Conservation (phyloP, 495 filamentous ascomycete genomes). For the Aspergillus conjunctus region DNA sequence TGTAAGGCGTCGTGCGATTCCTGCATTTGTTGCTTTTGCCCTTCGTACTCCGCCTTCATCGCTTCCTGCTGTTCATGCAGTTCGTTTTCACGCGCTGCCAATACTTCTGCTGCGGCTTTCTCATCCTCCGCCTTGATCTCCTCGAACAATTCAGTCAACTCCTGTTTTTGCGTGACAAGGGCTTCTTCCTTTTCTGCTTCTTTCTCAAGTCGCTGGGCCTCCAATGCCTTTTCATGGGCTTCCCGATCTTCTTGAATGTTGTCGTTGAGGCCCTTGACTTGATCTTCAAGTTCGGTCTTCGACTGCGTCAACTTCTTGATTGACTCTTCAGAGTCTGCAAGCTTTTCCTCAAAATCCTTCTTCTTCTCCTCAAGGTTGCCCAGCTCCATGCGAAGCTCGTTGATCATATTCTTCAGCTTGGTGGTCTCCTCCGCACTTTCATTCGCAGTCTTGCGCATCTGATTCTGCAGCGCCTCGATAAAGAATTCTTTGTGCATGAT, state of each 20-base stretch:
- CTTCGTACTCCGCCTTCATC: slow-evolving; percentile 45
- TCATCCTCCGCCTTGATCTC: slow-evolving; percentile 54
- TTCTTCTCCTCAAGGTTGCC: slow-evolving; percentile 58
- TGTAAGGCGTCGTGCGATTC: slow-evolving; percentile 42
- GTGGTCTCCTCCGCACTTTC: slow-evolving; percentile 53
- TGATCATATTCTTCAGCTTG: slow-evolving; percentile 50
- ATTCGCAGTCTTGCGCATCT: slow-evolving; percentile 54
- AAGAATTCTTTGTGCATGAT: slow-evolving; percentile 56
- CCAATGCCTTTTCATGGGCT: slow-evolving; percentile 38
- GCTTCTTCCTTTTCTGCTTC: slow-evolving; percentile 36
- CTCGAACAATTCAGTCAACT: slow-evolving; percentile 50
- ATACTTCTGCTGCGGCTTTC: slow-evolving; percentile 38
- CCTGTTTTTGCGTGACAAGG: slow-evolving; percentile 44
- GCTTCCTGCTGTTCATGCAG: slow-evolving; percentile 41
- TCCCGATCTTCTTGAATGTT: slow-evolving; percentile 46
- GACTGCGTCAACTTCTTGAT: slow-evolving; percentile 43
- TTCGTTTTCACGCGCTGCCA: slow-evolving; percentile 46
- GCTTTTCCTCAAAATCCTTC: slow-evolving; percentile 50
- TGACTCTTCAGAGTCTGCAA: slow-evolving; percentile 42
- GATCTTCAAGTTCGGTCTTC: slow-evolving; percentile 48
- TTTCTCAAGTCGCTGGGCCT: slow-evolving; percentile 38
- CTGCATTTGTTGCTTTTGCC: slow-evolving; percentile 47
- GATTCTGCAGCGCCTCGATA: slow-evolving; percentile 53
- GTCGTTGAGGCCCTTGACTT: slow-evolving; percentile 55
- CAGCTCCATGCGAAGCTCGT: slow-evolving; percentile 57